A percentile compares a stretch with the other conserved stretches of the same genome.
These are phyloP conservation scores for Erythrophleum ivorense DNA, from an alignment of 331 rosid genomes.

Conservation along the genomic window DNA sequence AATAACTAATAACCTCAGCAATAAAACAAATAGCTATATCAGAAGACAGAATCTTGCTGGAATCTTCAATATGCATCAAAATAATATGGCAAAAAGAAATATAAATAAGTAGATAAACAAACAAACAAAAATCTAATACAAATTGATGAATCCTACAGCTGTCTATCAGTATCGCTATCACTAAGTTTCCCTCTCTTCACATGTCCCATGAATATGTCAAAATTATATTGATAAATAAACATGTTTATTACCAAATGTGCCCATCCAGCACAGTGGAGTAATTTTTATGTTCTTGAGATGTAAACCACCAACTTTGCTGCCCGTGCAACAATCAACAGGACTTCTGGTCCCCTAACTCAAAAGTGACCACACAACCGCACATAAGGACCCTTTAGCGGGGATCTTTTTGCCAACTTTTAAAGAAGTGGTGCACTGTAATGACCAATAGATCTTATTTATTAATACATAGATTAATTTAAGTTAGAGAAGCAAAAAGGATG, in stretches of 20 bases:
- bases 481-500: neutral
- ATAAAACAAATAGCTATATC: neutral
- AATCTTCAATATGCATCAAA: neutral
- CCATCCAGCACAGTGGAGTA: neutral
- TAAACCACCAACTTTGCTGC: neutral
- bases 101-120: neutral
- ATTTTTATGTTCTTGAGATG: neutral
- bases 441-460: neutral
- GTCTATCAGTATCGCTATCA: neutral
- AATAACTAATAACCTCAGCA: slow-evolving; percentile 11
- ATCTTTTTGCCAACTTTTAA: neutral
- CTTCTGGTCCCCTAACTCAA: neutral
- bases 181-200: neutral
- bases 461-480: neutral
- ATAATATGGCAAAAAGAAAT: neutral
- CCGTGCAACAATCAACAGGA: neutral
- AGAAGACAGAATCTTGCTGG: neutral
- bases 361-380: neutral
- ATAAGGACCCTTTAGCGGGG: neutral
- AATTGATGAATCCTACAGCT: neutral
- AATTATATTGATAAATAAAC: neutral
- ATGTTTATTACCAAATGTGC: neutral
- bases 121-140: neutral
- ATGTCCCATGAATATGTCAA: neutral
- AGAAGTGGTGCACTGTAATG: neutral